Conservation (phyloP, 345 rosid genomes). For the Pugionium dolabratum region DNA sequence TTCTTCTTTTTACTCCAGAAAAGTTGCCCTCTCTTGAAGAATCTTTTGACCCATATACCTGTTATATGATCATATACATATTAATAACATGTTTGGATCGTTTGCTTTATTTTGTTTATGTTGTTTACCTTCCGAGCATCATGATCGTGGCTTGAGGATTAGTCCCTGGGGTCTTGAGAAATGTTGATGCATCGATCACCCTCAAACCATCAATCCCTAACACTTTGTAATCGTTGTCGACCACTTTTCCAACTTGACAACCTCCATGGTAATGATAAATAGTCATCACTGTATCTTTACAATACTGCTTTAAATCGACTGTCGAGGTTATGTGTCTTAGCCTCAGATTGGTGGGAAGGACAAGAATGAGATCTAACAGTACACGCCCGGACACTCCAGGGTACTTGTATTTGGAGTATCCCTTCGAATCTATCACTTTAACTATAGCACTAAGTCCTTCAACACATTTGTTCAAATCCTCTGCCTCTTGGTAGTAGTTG, state of each 20-base stretch:
- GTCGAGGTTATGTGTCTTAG: constrained; percentile 47
- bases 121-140: constrained; percentile 76
- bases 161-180: constrained; percentile 55
- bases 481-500: constrained; percentile 66
- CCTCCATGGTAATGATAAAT: constrained; percentile 79
- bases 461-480: constrained; percentile 58
- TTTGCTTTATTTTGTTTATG: neutral
- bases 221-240: constrained; percentile 55
- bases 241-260: constrained; percentile 58
- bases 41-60: constrained; percentile 56
- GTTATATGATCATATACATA: neutral
- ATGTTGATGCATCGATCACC: constrained; percentile 66
- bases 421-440: constrained; percentile 47
- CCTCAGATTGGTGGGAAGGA: constrained; percentile 59
- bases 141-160: constrained; percentile 73
- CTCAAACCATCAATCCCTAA: constrained; percentile 53
- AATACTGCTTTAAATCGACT: constrained; percentile 58
- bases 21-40: constrained; percentile 37
- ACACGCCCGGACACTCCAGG: constrained; percentile 36
- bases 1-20: constrained; percentile 1
- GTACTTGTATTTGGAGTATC: constrained; percentile 53
- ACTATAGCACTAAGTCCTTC: constrained; percentile 52
- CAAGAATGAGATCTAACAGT: constrained; percentile 46
- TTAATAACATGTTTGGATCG: neutral
- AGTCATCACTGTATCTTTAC: constrained; percentile 59